Evolutionary conservation across 78 protist genomes (phyloP), one percentile per base, ranked within the genome.

Genomic region (Monosiga brevicollis): DNA sequence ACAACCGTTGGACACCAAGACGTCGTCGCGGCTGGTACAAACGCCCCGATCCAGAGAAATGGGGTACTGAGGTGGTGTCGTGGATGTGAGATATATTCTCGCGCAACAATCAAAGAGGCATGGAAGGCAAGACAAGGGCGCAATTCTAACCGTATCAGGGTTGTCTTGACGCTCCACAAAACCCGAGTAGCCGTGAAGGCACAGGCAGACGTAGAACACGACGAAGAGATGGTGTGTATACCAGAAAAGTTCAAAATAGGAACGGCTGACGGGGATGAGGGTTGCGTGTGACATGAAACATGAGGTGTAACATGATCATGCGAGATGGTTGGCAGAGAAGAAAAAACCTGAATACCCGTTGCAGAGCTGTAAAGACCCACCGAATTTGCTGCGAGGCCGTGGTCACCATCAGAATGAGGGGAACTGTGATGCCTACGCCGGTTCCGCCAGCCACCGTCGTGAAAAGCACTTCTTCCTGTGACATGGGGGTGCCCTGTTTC

Each of bases 191-290:
- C 95, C 96, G 85, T 94, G 97, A n/a, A 86, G 70, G 24, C 78
- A 76, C n/a, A 93, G 71, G 42, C 92, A 83, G 39, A 78, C 87
- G 84, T 84, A 90, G 77, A 86, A 95, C 62, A 93, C 83, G 25
- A 93, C 49, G 79, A 95, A 95, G 43, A 94, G 84, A 73, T 95
- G 97, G 79, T 95, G 97, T 32, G 91, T 86, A 82, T 83, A 95
- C 97, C 97, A 95, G 70, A 95, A 95, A 38, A 84, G 62, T 78
- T 91, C 94, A 79, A 93, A 95, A 91, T 89, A 83, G 79, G 85
- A 76, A 37, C 93, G 84, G n/a, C 87, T n/a, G 62, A 88, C 80
- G 15, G 77, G 39, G 49, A 88, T 87, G 49, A 87, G 71, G 15
- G 97, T 90, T 11, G 92, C 40, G 55, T 90, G 55, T 70, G 76